Evolutionary conservation across 192 early-diverging fungal genomes (phyloP), one percentile per base, ranked within the genome.

Genomic region (Dimargaris cristalligena): DNA sequence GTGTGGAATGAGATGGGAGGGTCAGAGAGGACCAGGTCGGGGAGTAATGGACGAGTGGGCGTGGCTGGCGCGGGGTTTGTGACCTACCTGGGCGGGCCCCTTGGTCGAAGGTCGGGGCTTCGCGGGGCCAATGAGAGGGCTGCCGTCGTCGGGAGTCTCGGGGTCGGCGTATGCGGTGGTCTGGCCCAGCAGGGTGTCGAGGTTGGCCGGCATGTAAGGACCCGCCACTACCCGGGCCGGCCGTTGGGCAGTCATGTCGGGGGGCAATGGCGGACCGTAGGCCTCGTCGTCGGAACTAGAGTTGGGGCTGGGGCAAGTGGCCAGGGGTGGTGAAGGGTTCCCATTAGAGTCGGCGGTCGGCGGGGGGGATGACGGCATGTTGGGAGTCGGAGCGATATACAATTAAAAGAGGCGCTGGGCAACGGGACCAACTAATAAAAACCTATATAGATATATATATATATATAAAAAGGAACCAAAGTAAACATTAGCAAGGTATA

Each of bases 181-280:
- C 20, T 56, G 16, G 14, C 23, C 1, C 20, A 56, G 26, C 30
- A 56, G 34, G 14, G 54, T 23, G 34, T 20, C 16, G 18, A 56
- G 34, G 34, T 56, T 56, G 9, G 30, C 31, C 16, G 54, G 54
- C 18, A 56, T 34, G 29, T 4, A 56, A 9, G 54, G 54, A 23
- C 54, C 54, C 2, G 34, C 34, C 31, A 33, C 1, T 18, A 16
- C 13, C 23, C 16, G 54, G 47, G 13, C 4, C 47, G 18, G 13
- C 13, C 47, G 47, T n/a, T 9, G 9, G 29, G 54, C 54, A 1
- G 23, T 9, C 32, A 56, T 33, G 20, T 56, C 54, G 1, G 54
- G 54, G 2, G 54, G 54, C 16, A 56, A 23, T 11, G 54, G 31
- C 4, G 54, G 54, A 18, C 54, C 54, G 34, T 56, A 56, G 4